Evolutionary conservation across 2,329 filamentous ascomycete species (phyloP), one percentile per base, ranked within the genome.

Genomic region (Xylariales sp.): DNA sequence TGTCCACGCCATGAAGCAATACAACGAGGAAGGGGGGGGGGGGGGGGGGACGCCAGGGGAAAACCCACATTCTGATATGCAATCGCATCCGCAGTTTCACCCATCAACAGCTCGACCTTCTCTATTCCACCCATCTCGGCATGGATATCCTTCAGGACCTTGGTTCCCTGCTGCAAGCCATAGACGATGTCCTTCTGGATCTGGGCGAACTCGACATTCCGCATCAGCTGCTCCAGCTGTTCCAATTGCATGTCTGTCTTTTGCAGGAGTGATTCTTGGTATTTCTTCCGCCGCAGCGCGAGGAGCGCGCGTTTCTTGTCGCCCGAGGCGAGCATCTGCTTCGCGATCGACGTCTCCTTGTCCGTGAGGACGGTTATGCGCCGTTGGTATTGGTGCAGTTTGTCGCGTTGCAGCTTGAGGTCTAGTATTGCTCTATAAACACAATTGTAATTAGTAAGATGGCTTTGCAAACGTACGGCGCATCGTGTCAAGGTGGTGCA

Each of bases 101-200:
- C 89, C 82, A 97, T 86, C 54, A 98, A 72, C 73, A 93, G 91
- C 76, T 97, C 93, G 38, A 97, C 89, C 49, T 86, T 82, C 54
- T 95, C 90, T 47, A 98, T 71, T 3, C 93, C 91, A 44, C 91
- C 91, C 87, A 98, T 97, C 70, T 98, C 91, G 55, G 78, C 80
- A 61, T 97, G 86, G 44, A 98, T 97, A 62, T 93, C 86, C 60
- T 87, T 82, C 46, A 98, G 72, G 25, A 97, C 93, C 48, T 77
- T 78, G 1, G 90, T 96, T 29, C 91, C 91, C 70, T 96, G 89
- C 65, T 94, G 85, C 55, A 98, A 65, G 0, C 93, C 93, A 64
- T 87, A 96, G 4, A 98, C 62, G 27, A 98, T 86, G 69, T 97
- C 93, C 68, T 96, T 97, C 63, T 97, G 91, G 51, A 98, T 93